A percentile compares a stretch with the other conserved stretches of the same genome.
Conservation (phyloP, 2,329 filamentous ascomycete species). For the Cladosporium velox region DNA sequence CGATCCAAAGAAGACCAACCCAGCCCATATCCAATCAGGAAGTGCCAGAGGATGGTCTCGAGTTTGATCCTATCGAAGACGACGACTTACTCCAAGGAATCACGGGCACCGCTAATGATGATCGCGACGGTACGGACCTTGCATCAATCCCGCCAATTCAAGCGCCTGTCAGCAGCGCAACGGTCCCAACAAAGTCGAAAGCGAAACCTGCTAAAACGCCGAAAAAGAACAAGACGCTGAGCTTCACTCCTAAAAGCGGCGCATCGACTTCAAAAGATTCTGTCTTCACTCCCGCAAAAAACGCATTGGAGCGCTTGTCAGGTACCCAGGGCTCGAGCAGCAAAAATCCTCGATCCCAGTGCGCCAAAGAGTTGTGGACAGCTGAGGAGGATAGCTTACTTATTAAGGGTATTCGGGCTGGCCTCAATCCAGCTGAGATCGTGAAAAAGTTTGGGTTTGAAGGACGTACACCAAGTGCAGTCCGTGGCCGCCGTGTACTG, state of each 20-base stretch:
- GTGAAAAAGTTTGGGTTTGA: not conserved
- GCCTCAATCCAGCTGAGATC: not conserved
- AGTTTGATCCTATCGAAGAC: slow-evolving; percentile 19
- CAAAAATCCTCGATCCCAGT: slow-evolving; percentile 11
- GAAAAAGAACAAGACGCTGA: not conserved
- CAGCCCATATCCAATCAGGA: not conserved
- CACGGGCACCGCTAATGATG: not conserved
- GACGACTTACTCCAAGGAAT: slow-evolving; percentile 17
- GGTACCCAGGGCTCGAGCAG: not conserved
- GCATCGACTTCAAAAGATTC: not conserved
- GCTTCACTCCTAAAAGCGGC: not conserved
- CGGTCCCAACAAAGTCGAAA: not conserved
- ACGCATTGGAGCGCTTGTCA: not conserved
- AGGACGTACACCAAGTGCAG: slow-evolving; percentile 16
- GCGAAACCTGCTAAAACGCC: not conserved
- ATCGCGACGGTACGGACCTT: not conserved
- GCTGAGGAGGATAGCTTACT: slow-evolving; percentile 5
- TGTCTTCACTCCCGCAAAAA: not conserved
- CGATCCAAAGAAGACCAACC: not conserved
- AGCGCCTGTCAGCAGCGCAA: not conserved
- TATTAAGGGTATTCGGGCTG: not conserved
- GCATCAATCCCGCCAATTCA: not conserved
- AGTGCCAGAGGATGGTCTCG: not conserved
- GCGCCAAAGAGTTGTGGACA: slow-evolving; percentile 1
- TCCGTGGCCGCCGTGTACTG: slow-evolving; percentile 4